Evolutionary conservation across 805 yeast genomes (phyloP).

Genomic region (Candida gorgasii): DNA sequence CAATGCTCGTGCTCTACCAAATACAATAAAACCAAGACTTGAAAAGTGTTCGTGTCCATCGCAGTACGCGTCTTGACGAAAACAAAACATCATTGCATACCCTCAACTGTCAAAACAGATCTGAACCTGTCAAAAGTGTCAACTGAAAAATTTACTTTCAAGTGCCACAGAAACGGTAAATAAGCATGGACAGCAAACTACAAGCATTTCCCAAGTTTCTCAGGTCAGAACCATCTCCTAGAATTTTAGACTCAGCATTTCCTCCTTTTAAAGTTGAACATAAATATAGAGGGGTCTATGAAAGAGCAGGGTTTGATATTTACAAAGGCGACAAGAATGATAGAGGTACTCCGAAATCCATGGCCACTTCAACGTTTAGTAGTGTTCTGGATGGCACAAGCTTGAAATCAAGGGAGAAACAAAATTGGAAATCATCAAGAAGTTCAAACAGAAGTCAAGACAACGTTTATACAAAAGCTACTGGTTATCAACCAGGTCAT

Average conservation of each 20-base stretch:
- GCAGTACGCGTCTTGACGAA: background rate
- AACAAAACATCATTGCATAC: background rate
- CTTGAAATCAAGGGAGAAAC: background rate
- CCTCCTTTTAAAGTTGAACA: slow-evolving; percentile 69
- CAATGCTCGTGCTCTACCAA: slow-evolving; percentile 1
- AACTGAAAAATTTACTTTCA: background rate
- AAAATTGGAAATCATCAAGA: background rate
- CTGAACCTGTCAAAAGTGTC: background rate
- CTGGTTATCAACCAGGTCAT: background rate
- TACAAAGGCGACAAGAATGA: slow-evolving; percentile 14
- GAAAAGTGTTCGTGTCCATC: background rate
- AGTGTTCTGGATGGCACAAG: slow-evolving; percentile 2
- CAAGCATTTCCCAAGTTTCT: slow-evolving; percentile 19
- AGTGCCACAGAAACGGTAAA: background rate
- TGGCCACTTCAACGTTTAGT: slow-evolving; percentile 9
- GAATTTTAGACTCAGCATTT: slow-evolving; percentile 51
- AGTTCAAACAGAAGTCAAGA: background rate
- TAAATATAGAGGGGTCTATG: slow-evolving; percentile 69
- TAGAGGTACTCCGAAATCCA: slow-evolving; percentile 10
- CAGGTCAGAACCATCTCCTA: slow-evolving; percentile 25
- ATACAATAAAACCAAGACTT: background rate
- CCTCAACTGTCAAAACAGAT: too few relatives aligned
- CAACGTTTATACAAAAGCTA: too few relatives aligned
- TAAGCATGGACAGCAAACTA: slow-evolving; percentile 8
- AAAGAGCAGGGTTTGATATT: slow-evolving; percentile 78